Percentiles rank a stretch among this genome's conserved stretches.
Conservation (phyloP, 257 asterid species). For the Gynochthodes officinalis region DNA sequence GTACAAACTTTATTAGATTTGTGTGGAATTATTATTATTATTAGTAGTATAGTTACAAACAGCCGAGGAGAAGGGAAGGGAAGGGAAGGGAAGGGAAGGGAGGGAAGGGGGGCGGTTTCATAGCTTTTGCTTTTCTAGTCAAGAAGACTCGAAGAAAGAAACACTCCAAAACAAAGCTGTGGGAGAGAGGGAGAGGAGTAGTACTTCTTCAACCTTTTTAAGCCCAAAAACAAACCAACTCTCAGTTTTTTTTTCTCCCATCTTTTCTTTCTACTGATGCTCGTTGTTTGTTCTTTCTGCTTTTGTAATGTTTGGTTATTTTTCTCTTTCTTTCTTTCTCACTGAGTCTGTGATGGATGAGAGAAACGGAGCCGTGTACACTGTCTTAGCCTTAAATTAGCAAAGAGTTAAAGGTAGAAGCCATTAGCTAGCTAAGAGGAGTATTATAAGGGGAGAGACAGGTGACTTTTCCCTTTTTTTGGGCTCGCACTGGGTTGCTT, state of each 20-base stretch:
- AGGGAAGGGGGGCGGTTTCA: constrained; percentile 28
- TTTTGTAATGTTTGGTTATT: constrained; percentile 22
- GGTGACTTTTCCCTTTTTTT: constrained; percentile 65
- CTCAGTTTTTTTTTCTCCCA: constrained; percentile 29
- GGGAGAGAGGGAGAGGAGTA: constrained; percentile 12
- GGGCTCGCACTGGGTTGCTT: constrained; percentile 38
- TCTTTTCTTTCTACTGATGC: constrained; percentile 7
- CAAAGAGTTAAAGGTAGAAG: constrained; percentile 45
- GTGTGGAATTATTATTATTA: neutral
- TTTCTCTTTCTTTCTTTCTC: constrained; percentile 17
- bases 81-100: constrained; percentile 11
- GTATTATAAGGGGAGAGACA: constrained; percentile 18
- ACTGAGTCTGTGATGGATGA: neutral
- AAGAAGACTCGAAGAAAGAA: constrained; percentile 24
- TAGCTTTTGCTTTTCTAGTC: constrained; percentile 73
- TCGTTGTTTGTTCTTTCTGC: constrained; percentile 13
- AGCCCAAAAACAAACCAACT: constrained; percentile 19
- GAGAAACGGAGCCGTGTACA: constrained; percentile 33
- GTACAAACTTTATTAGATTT: neutral
- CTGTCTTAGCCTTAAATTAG: constrained; percentile 41
- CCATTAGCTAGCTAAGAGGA: neutral
- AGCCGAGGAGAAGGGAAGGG: constrained; percentile 1
- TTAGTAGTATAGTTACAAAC: neutral
- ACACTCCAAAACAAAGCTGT: constrained; percentile 23
- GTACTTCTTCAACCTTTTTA: constrained; percentile 25